These are phyloP conservation scores for Phaeomoniella chlamydospora DNA, from an alignment of 2,329 filamentous ascomycete species.

Conservation along the genomic window DNA sequence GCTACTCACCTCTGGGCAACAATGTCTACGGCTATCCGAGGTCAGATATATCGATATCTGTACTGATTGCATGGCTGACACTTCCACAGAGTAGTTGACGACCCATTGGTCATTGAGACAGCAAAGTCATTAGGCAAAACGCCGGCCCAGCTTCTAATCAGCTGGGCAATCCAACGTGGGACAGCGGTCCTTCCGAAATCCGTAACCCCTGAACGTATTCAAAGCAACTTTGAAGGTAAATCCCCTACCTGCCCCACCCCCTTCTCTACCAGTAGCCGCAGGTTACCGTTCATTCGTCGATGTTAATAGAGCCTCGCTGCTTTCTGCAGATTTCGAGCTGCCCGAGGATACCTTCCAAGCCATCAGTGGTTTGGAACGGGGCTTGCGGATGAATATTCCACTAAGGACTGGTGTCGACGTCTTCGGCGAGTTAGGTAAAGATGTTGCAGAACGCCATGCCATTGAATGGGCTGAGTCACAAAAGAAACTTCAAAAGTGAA, in stretches of 20 bases:
- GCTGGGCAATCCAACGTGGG: slow-evolving; percentile 39
- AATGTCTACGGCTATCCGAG: slow-evolving; percentile 17
- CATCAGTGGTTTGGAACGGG: background rate
- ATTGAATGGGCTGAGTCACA: background rate
- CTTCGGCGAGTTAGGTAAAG: background rate
- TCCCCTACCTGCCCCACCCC: background rate
- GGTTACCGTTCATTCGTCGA: no score
- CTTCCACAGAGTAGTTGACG: slow-evolving; percentile 18
- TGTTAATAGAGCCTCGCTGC: no score
- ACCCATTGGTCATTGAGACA: slow-evolving; percentile 21
- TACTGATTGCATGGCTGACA: no score
- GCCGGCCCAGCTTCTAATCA: slow-evolving; percentile 21
- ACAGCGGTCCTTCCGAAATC: slow-evolving; percentile 40
- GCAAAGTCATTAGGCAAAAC: slow-evolving; percentile 20
- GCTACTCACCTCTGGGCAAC: slow-evolving; percentile 51
- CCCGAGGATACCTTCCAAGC: background rate
- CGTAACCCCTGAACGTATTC: slow-evolving; percentile 36
- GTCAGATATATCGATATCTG: no score
- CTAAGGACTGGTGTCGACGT: background rate
- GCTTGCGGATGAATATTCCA: background rate
- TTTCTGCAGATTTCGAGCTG: background rate
- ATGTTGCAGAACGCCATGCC: background rate
- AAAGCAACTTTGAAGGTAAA: slow-evolving; percentile 30
- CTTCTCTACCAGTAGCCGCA: no score
- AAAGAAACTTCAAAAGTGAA: no score